A percentile compares a stretch with the other conserved stretches of the same genome.
phyloP scores from a whole-genome alignment of 805 yeast genomes.

The Blastobotrys terrestris region DNA sequence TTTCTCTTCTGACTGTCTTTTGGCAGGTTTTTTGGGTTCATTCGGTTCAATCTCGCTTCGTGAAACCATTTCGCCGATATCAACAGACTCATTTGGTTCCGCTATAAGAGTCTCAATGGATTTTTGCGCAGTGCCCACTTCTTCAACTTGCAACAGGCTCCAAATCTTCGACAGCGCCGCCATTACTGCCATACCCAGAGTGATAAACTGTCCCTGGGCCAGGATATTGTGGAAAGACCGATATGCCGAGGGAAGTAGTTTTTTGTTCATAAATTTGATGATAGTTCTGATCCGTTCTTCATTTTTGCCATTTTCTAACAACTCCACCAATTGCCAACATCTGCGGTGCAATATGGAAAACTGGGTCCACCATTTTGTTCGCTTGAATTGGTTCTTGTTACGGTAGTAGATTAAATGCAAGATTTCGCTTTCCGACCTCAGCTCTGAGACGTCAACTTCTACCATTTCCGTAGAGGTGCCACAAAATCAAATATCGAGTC shows the following conservation, averaged over 20 bases:
- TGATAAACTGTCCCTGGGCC: constrained; percentile 69
- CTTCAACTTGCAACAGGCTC: constrained; percentile 18
- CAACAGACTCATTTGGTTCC: constrained; percentile 6
- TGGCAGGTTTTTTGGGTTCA: not conserved
- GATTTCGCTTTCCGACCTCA: constrained; percentile 48
- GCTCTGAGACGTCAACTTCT: constrained; percentile 4
- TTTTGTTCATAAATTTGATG: constrained; percentile 30
- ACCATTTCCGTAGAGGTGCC: too few relatives aligned
- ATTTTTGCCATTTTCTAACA: not conserved
- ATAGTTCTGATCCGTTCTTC: constrained; percentile 7
- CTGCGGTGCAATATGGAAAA: constrained; percentile 57
- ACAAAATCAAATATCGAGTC: too few relatives aligned
- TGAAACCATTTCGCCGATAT: constrained; percentile 23
- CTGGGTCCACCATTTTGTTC: constrained; percentile 70
- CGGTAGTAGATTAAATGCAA: constrained; percentile 63
- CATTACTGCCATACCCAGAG: constrained; percentile 62
- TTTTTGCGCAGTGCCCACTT: not conserved
- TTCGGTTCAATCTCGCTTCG: constrained; percentile 3
- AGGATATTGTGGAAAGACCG: constrained; percentile 60
- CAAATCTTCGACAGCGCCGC: constrained; percentile 49
- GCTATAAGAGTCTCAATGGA: not conserved
- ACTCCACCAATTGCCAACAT: constrained; percentile 17
- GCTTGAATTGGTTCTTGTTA: constrained; percentile 69
- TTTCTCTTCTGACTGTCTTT: not conserved
- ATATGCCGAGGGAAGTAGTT: constrained; percentile 44